These are phyloP conservation scores for Gaeumannomyces tritici DNA, from an alignment of 2,329 filamentous ascomycete genomes.

Conservation along the genomic window DNA sequence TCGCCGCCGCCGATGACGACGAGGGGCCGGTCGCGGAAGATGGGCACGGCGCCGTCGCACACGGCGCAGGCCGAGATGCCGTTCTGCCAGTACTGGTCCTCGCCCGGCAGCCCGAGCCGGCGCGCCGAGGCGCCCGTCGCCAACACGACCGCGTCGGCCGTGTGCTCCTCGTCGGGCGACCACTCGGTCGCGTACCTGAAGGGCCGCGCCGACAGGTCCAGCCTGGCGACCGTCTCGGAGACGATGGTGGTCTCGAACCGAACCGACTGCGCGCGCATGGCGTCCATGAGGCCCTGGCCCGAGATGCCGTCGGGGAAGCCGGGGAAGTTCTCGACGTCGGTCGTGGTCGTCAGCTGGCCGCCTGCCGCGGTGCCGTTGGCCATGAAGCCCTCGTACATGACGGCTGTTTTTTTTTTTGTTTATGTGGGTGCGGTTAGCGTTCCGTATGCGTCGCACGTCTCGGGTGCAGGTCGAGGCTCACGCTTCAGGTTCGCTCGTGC, in stretches of 20 bases:
- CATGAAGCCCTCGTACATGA: slow-evolving; percentile 96
- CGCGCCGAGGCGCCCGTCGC: slow-evolving; percentile 91
- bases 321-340: slow-evolving; percentile 96
- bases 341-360: slow-evolving; percentile 95
- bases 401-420: slow-evolving; percentile 35
- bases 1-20: slow-evolving; percentile 96
- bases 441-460: background rate
- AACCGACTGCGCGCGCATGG: slow-evolving; percentile 85
- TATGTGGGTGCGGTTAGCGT: background rate
- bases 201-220: slow-evolving; percentile 75
- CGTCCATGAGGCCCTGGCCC: slow-evolving; percentile 84
- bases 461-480: slow-evolving; percentile 23
- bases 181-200: slow-evolving; percentile 95
- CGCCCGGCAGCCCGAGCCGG: slow-evolving; percentile 72
- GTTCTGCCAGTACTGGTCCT: slow-evolving; percentile 95
- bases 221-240: slow-evolving; percentile 80
- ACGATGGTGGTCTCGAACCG: slow-evolving; percentile 90
- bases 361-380: slow-evolving; percentile 94
- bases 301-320: slow-evolving; percentile 87
- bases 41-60: slow-evolving; percentile 92
- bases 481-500: slow-evolving; percentile 87
- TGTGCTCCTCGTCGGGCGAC: slow-evolving; percentile 71
- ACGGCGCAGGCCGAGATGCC: slow-evolving; percentile 95
- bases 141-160: slow-evolving; percentile 85
- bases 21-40: slow-evolving; percentile 93